phyloP scores from a whole-genome alignment of 2,329 filamentous ascomycete species.

The Acarospora socialis region DNA sequence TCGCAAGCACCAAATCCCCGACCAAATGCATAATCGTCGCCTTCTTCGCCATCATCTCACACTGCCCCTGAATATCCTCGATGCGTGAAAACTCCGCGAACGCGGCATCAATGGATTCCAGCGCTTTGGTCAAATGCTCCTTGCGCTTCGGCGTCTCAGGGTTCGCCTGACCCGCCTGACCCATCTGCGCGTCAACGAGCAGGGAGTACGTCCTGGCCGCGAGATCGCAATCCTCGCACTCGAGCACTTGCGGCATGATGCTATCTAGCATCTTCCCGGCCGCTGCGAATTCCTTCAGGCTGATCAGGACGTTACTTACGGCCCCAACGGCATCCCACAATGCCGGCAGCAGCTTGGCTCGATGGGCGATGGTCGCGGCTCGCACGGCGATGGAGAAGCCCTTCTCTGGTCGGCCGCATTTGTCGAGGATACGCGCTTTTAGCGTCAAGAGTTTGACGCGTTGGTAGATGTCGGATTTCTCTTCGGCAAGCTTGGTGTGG shows the following conservation, averaged over 20 bases:
- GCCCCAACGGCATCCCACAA: conserved; percentile 60
- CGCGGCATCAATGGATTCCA: conserved; percentile 47
- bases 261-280: conserved; percentile 51
- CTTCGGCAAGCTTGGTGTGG: conserved; percentile 36
- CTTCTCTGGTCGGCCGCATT: conserved; percentile 53
- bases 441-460: conserved; percentile 57
- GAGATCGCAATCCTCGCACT: conserved; percentile 50
- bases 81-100: conserved; percentile 50
- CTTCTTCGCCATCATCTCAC: conserved; percentile 71
- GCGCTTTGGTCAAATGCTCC: conserved; percentile 44
- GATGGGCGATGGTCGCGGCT: conserved; percentile 59
- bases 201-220: conserved; percentile 53
- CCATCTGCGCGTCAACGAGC: conserved; percentile 66
- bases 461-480: conserved; percentile 49
- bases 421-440: conserved; percentile 57
- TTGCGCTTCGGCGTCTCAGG: conserved; percentile 30
- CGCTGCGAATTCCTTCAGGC: conserved; percentile 55
- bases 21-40: conserved; percentile 58
- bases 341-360: conserved; percentile 50
- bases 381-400: conserved; percentile 65
- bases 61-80: conserved; percentile 55
- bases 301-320: conserved; percentile 54
- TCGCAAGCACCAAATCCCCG: conserved; percentile 49
- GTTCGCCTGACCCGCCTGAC: conserved; percentile 47
- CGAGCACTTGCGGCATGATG: conserved; percentile 61